Base-by-base conservation (phyloP, 2,329 filamentous ascomycete species). In the Paraphaeosphaeria sporulosa region DNA sequence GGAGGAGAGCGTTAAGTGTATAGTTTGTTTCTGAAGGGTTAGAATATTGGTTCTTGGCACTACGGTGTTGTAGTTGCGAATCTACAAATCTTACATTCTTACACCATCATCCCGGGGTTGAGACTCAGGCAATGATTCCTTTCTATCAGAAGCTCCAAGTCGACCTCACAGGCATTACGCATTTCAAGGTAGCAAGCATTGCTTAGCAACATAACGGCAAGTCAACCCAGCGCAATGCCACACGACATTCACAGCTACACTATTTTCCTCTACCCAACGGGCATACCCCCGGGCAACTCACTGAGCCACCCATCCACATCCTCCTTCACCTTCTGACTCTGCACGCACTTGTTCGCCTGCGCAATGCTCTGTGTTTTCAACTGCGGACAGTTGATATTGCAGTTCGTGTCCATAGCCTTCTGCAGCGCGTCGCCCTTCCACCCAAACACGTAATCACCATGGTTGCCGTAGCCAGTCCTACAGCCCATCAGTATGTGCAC, bases 291-390 rank as follows among this genome's bases (percentile, higher is more conserved):
- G 1, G 68, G 68, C 36, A 71, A 49, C 49, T 71, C 66, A 6
- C 55, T 65, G 44, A 97, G 80, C 83, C 92, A 91, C 66, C 90
- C 91, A 68, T 95, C 92, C 10, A 95, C 87, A 69, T 94, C 92
- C 74, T 95, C 93, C 64, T 89, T 83, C 43, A 95, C 84, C 0
- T 84, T 83, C 0, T 83, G 81, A 12, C 86, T 83, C 72, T 96
- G 91, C 87, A 73, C 79, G 76, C 83, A 85, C 53, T 80, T 75
- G 65, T 79, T 83, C 70, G 83, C 84, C 56, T 72, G 66, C 38
- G 78, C 78, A 54, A 83, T 77, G 40, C 74, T 70, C 75, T 83
- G 81, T 54, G 77, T 78, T 47, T 79, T 81, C 62, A 84, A 76
- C 25, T 71, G 68, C 19, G 80, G 70, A 71, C 82, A 68, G 36